These are phyloP conservation scores for Coemansia brasiliensis DNA, from an alignment of 192 early-diverging fungal genomes.

Conservation along the genomic window DNA sequence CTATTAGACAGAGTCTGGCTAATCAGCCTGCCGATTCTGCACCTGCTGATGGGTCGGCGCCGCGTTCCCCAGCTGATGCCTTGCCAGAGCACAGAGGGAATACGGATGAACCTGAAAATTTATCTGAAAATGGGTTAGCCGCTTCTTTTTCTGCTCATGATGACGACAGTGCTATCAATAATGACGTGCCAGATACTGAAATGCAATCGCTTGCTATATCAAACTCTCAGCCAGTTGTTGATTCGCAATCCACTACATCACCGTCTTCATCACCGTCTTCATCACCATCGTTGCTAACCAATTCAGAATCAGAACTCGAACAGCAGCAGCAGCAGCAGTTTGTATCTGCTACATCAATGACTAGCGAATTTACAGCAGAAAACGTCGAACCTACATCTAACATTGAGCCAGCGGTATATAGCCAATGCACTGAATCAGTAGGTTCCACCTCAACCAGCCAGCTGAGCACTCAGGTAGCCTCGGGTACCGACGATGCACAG, in stretches of 20 bases:
- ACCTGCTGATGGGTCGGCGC: not conserved
- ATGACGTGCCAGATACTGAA: too few species aligned
- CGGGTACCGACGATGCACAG: not conserved
- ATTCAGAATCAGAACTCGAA: not conserved
- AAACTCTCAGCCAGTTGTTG: too few species aligned
- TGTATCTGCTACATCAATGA: too few species aligned
- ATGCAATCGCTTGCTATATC: too few species aligned
- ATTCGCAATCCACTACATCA: not conserved
- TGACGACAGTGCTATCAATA: not conserved
- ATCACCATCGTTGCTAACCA: too few species aligned
- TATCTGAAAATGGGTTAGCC: too few species aligned
- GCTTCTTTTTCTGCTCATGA: not conserved
- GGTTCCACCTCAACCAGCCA: not conserved
- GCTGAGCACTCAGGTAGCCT: not conserved
- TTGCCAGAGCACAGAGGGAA: too few species aligned
- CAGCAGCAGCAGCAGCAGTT: conserved; percentile 1
- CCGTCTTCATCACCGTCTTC: too few species aligned
- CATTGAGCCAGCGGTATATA: not conserved
- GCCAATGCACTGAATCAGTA: not conserved
- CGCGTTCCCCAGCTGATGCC: not conserved
- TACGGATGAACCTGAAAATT: too few species aligned
- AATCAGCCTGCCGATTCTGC: conserved; percentile 37
- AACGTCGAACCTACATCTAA: not conserved
- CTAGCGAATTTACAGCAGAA: too few species aligned
- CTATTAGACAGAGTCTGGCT: conserved; percentile 74